These are phyloP conservation scores for Plasmodium adleri DNA, from an alignment of 169 alveolate species.

Conservation along the genomic window DNA sequence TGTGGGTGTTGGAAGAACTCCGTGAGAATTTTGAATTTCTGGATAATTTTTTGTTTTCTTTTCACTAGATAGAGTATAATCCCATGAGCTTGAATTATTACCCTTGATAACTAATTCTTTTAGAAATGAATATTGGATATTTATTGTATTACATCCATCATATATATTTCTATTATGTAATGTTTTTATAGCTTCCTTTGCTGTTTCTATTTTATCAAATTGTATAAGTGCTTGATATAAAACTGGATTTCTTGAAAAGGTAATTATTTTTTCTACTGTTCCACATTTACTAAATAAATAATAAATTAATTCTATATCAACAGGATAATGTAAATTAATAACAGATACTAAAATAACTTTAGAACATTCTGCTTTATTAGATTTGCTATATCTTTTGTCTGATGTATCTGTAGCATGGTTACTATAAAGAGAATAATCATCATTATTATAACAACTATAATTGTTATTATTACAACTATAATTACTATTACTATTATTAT, in stretches of 20 bases:
- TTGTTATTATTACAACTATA: neutral
- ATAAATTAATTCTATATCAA: slow-evolving; percentile 83
- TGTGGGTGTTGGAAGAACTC: slow-evolving; percentile 69
- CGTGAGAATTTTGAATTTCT: slow-evolving; percentile 32
- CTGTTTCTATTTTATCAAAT: slow-evolving; percentile 72
- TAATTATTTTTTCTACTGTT: slow-evolving; percentile 78
- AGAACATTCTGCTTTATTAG: slow-evolving; percentile 55
- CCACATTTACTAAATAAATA: slow-evolving; percentile 82
- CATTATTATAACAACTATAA: neutral
- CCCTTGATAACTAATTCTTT: slow-evolving; percentile 78
- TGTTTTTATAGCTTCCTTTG: slow-evolving; percentile 79
- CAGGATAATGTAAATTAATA: slow-evolving; percentile 80
- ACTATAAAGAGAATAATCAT: neutral
- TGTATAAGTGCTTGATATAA: slow-evolving; percentile 83
- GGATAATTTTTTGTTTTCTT: slow-evolving; percentile 16
- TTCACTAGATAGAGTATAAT: slow-evolving; percentile 71
- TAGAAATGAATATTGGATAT: slow-evolving; percentile 78
- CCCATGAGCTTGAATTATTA: slow-evolving; percentile 80
- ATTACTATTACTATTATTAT: neutral
- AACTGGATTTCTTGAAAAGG: slow-evolving; percentile 78
- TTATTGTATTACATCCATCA: slow-evolving; percentile 83
- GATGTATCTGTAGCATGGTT: neutral
- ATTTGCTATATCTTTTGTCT: slow-evolving; percentile 26
- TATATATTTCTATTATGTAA: slow-evolving; percentile 81
- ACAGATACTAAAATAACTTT: slow-evolving; percentile 81